Evolutionary conservation across 495 filamentous ascomycete species (phyloP).

Genomic region (Penicillium samsonianum): DNA sequence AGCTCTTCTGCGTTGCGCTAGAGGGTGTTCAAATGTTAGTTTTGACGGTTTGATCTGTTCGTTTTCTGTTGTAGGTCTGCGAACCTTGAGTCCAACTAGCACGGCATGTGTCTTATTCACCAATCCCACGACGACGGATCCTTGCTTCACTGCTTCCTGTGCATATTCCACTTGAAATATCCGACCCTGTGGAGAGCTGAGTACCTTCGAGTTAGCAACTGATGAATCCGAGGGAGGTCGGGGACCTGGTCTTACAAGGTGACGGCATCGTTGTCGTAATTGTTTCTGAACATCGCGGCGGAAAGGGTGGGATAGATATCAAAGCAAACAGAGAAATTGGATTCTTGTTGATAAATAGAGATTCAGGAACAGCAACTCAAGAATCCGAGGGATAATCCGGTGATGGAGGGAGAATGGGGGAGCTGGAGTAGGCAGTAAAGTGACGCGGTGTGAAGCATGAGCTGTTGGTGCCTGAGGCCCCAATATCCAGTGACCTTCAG

Average conservation of each 20-base stretch:
- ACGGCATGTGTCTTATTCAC: conserved; percentile 98
- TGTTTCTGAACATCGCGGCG: conserved; percentile 92
- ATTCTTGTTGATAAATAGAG: conserved; percentile 13
- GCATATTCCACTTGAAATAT: conserved; percentile 99
- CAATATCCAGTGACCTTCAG: conserved; percentile 35
- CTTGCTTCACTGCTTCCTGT: conserved; percentile 97
- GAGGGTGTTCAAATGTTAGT: conserved; percentile 9
- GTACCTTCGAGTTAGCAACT: conserved; percentile 20
- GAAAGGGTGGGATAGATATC: conserved; percentile 12
- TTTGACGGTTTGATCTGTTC: conserved; percentile 2
- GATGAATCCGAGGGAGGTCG: conserved; percentile 31
- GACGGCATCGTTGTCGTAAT: conserved; percentile 99
- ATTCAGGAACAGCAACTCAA: conserved; percentile 26
- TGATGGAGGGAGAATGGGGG: conserved; percentile 26
- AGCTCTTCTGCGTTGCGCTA: conserved; percentile 99
- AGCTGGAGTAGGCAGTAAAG: conserved; percentile 35
- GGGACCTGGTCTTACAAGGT: conserved; percentile 75
- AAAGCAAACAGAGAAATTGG: conserved; percentile 2
- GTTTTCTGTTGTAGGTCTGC: conserved; percentile 15
- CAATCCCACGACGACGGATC: conserved; percentile 94
- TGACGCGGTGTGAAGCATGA: conserved; percentile 41
- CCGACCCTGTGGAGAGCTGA: conserved; percentile 95
- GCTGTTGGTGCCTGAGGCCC: conserved; percentile 43
- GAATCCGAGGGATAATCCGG: conserved; percentile 17
- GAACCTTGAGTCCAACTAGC: conserved; percentile 93